These are phyloP conservation scores for Hamigera avellanea DNA, from an alignment of 495 filamentous ascomycete species.

Conservation along the genomic window DNA sequence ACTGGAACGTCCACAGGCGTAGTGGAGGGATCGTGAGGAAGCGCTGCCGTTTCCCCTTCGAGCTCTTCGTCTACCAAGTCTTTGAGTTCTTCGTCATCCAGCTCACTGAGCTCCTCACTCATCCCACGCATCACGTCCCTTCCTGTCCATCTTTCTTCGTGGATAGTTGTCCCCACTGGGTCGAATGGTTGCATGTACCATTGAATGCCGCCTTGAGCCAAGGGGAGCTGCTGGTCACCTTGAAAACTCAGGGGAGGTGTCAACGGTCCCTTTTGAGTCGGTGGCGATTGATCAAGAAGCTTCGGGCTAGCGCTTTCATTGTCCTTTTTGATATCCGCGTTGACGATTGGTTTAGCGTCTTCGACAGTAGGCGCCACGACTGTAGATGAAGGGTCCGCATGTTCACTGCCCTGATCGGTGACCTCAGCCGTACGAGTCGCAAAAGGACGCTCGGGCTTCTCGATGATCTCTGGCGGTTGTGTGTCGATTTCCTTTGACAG, in stretches of 20 bases:
- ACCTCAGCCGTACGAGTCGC: neutral
- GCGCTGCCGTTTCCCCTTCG: constrained; percentile 9
- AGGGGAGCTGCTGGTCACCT: constrained; percentile 40
- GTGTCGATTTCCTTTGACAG: neutral
- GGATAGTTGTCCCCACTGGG: constrained; percentile 60
- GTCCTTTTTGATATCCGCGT: constrained; percentile 11
- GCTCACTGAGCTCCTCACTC: constrained; percentile 78
- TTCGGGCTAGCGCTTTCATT: constrained; percentile 29
- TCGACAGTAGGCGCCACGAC: constrained; percentile 3
- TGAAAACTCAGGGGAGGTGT: constrained; percentile 37
- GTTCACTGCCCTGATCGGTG: neutral
- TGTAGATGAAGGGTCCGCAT: constrained; percentile 3
- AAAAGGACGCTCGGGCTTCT: neutral
- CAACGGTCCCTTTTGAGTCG: constrained; percentile 15
- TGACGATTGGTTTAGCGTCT: constrained; percentile 3
- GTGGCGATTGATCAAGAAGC: constrained; percentile 17
- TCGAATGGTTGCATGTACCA: constrained; percentile 86
- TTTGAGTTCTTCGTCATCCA: constrained; percentile 77
- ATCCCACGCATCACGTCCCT: constrained; percentile 63
- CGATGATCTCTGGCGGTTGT: neutral
- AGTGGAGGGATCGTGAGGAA: constrained; percentile 4
- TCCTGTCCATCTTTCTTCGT: constrained; percentile 69
- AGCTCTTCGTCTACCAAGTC: constrained; percentile 41
- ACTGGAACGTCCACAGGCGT: constrained; percentile 2
- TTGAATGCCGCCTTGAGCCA: constrained; percentile 64